phyloP scores from a whole-genome alignment of 106 monocot genomes.

The Triglochin maritima region DNA sequence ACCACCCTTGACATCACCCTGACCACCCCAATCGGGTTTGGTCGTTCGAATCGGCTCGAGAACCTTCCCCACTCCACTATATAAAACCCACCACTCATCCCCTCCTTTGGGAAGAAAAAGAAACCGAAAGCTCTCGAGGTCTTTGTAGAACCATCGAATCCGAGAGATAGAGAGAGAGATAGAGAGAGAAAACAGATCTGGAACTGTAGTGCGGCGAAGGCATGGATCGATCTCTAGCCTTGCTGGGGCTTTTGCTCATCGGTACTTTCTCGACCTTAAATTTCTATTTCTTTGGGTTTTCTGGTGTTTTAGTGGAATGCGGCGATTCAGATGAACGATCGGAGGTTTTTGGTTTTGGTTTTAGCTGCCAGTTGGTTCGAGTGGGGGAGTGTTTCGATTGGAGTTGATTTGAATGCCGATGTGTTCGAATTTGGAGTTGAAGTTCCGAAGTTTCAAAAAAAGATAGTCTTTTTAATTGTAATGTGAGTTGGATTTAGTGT shows the following conservation, averaged over 20 bases:
- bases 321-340: too few relatives aligned
- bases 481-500: too few relatives aligned
- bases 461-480: not conserved
- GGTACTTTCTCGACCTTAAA: constrained; percentile 3
- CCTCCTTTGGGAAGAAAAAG: not conserved
- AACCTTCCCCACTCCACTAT: not conserved
- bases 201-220: not conserved
- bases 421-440: not conserved
- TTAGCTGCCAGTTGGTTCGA: not conserved
- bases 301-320: not conserved
- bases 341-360: not conserved
- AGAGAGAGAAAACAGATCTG: not conserved
- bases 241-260: constrained; percentile 14
- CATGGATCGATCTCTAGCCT: constrained; percentile 17
- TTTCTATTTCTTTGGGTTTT: not conserved
- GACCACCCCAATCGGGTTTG: not conserved
- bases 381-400: too few relatives aligned
- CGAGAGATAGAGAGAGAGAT: not conserved
- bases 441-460: not conserved
- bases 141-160: not conserved
- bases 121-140: not conserved
- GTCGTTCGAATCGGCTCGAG: not conserved
- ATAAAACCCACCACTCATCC: not conserved
- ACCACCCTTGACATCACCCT: constrained; percentile 6
- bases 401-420: not conserved